Evolutionary conservation across 352 stramenopile genomes (phyloP), one percentile per base, ranked within the genome.

Genomic region (Thraustotheca clavata): DNA sequence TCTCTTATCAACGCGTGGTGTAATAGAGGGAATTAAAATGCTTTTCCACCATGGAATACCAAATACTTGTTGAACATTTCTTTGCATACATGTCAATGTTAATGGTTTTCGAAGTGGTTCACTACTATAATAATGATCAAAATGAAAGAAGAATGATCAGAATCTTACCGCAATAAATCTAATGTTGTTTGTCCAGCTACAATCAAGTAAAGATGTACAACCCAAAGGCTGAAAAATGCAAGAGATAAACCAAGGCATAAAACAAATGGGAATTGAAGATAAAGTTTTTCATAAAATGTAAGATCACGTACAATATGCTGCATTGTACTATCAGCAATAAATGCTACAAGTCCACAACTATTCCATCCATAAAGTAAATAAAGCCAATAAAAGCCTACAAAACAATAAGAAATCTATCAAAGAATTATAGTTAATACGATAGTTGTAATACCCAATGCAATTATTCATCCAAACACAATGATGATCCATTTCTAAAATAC

Each of bases 401-500:
- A 24, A 50, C 33, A 4, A 52, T 29, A n/a, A 52, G 22, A 27
- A n/a, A 52, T n/a, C 11, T 18, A 11, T n/a, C 12, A 52, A 11
- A n/a, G 16, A 40, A 43, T 16, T 31, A 59, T 18, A 39, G 11
- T 31, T 24, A n/a, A 41, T 62, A 62, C 82, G 71, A 65, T 91
- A 87, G 63, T 95, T 95, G 70, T 81, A 75, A 49, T 73, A 76
- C 32, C 86, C 86, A 40, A 95, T 77, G 69, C 79, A 91, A 68
- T 89, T 90, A 66, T 89, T 88, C 0, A 91, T 62, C 80, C 84
- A 95, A 0, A 83, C 72, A 62, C 83, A 93, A 48, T 91, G 81
- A 65, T 93, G 83, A 71, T 93, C 83, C 50, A 83, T 79, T 39
- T 77, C 55, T 16, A 69, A 40, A 2, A 66, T 49, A 20, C 65